Evolutionary conservation across 2,329 filamentous ascomycete species (phyloP), one percentile per base, ranked within the genome.

Genomic region (Rhexocercosporidium sp.): DNA sequence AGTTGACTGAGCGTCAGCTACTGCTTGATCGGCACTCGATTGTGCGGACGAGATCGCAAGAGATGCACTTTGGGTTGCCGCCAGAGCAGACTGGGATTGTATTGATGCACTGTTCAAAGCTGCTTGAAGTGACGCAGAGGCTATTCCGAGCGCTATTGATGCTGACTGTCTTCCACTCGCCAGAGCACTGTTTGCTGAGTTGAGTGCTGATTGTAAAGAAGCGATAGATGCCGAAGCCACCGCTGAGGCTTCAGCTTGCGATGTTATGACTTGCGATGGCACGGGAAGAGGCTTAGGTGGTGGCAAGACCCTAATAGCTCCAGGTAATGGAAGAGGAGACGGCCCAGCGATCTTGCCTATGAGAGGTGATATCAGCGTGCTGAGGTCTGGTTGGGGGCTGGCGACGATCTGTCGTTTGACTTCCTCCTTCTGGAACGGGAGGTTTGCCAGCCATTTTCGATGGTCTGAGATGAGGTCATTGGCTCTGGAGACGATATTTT

Each of bases 401-500:
- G 67, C 60, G 11, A 46, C 8, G 12, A 31, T 18, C 14, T 59
- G 34, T n/a, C 25, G 16, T n/a, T 37, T 49, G 41, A 14, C 34
- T 14, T 59, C 27, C 27, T 53, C n/a, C 2, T 63, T 53, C 20
- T 63, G 61, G 27, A 39, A 51, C 4, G 61, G 64, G 16, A 70
- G 41, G n/a, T 65, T 68, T n/a, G 64, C 61, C 8, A 70, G 68
- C 65, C 69, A 72, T 29, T 69, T 44, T 67, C 66, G 69, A 59
- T 70, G 70, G 20, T 60, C 63, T 11, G 44, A 37, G 4, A 70
- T 59, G 27, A 67, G 63, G 16, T 66, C 46, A 29, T 72, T 72
- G 20, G 66, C 64, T 65, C 62, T 68, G 1, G 65, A 47, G 46
- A 72, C 65, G 8, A 72, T 29, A 51, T 69, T 68, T 12, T 64